These are phyloP conservation scores for Diddensiella caesifluorescens DNA, from an alignment of 805 yeast genomes.

Conservation along the genomic window DNA sequence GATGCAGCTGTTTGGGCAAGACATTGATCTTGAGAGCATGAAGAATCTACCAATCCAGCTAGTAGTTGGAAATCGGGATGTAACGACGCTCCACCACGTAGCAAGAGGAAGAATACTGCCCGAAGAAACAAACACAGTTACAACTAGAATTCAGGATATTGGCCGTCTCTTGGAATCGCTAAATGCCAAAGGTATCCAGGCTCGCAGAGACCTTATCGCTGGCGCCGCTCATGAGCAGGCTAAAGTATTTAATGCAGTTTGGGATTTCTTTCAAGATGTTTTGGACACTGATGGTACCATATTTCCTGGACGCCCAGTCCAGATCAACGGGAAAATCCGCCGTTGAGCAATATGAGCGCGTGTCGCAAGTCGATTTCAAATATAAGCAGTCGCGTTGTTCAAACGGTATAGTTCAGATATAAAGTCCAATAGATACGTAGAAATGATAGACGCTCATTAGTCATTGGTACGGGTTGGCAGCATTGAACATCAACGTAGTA, in stretches of 20 bases:
- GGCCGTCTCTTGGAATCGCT: not conserved
- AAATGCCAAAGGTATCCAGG: not conserved
- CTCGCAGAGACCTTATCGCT: not conserved
- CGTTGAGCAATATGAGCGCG: too few species aligned
- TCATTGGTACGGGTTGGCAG: too few species aligned
- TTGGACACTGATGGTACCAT: too few species aligned
- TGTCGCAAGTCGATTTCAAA: too few species aligned
- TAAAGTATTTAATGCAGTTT: not conserved
- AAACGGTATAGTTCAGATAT: too few species aligned
- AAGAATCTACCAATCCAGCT: not conserved
- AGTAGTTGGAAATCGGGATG: not conserved
- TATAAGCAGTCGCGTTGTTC: too few species aligned
- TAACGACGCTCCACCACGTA: not conserved
- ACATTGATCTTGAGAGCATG: not conserved
- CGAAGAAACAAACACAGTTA: too few species aligned
- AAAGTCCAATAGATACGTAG: too few species aligned
- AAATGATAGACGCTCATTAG: too few species aligned
- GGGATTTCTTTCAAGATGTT: not conserved
- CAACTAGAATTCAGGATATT: not conserved
- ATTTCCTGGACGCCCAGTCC: too few species aligned
- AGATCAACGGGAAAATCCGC: too few species aligned
- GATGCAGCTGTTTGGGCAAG: not conserved
- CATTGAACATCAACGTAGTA: too few species aligned
- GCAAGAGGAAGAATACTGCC: not conserved
- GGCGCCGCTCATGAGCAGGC: not conserved